Percentiles rank a stretch among this genome's conserved stretches.
Evolutionary conservation across 176 grass and related monocot species (phyloP).

Genomic region (Zea luxurians): DNA sequence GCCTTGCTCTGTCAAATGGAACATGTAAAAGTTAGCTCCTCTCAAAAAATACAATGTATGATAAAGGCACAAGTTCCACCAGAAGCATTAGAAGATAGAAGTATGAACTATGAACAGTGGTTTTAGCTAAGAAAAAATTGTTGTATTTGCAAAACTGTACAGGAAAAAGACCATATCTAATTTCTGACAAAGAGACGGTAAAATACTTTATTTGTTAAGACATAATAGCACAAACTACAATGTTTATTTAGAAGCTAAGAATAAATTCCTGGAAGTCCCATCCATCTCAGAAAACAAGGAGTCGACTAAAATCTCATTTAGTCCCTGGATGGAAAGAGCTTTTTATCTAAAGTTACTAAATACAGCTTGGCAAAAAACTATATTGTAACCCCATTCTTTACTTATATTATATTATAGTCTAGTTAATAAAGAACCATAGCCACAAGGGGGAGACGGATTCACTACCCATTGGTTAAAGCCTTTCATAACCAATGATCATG

Average conservation of each 20-base stretch:
- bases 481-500: not conserved
- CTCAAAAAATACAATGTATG: slow-evolving; percentile 32
- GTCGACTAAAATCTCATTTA: not conserved
- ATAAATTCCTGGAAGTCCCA: not conserved
- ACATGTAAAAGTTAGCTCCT: slow-evolving; percentile 29
- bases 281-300: not conserved
- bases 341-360: slow-evolving; percentile 1
- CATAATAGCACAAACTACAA: not conserved
- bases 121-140: not conserved
- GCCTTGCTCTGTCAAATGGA: slow-evolving; percentile 80
- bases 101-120: slow-evolving; percentile 4
- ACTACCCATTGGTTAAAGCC: not conserved
- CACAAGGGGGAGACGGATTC: not conserved
- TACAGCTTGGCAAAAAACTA: slow-evolving; percentile 7
- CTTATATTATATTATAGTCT: slow-evolving; percentile 10
- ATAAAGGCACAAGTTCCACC: slow-evolving; percentile 32
- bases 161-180: slow-evolving; percentile 18
- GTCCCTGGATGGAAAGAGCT: not conserved
- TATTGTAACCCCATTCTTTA: slow-evolving; percentile 7
- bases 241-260: not conserved
- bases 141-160: slow-evolving; percentile 18
- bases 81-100: slow-evolving; percentile 22
- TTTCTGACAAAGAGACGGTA: slow-evolving; percentile 1
- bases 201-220: slow-evolving; percentile 12
- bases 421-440: not conserved